Evolutionary conservation across 2,329 filamentous ascomycete species (phyloP).

Genomic region (Trichoderma sp.): DNA sequence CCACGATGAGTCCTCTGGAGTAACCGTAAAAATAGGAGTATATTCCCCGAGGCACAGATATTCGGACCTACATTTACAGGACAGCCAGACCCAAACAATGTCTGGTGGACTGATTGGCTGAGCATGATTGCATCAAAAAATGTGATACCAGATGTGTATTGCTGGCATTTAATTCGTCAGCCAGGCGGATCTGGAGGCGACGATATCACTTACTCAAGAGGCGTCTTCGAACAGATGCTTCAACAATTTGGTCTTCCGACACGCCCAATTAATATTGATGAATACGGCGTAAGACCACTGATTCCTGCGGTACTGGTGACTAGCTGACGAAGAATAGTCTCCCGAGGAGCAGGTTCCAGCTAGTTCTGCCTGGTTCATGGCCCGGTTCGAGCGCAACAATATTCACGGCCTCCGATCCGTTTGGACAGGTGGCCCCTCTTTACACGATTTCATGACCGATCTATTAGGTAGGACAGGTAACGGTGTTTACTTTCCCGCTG

Average conservation of each 20-base stretch:
- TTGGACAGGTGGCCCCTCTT: constrained; percentile 1
- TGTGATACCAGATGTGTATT: constrained; percentile 10
- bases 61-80: constrained; percentile 11
- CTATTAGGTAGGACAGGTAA: background rate
- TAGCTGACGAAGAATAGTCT: background rate
- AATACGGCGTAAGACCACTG: background rate
- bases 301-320: no score
- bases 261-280: constrained; percentile 10
- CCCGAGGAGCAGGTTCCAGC: constrained; percentile 16
- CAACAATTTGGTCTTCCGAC: constrained; percentile 4
- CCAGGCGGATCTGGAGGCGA: constrained; percentile 7
- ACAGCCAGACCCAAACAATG: constrained; percentile 8
- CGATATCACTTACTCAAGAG: constrained; percentile 3
- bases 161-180: constrained; percentile 14
- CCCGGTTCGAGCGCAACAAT: constrained; percentile 11
- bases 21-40: background rate
- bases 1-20: background rate
- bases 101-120: constrained; percentile 16
- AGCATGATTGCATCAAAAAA: background rate
- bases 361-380: constrained; percentile 15
- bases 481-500: constrained; percentile 4
- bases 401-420: constrained; percentile 11
- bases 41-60: constrained; percentile 11
- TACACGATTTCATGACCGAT: constrained; percentile 16
- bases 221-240: background rate